Evolutionary conservation across 108 stramenopile species (phyloP).

Genomic region (Discostella pseudostelligera): DNA sequence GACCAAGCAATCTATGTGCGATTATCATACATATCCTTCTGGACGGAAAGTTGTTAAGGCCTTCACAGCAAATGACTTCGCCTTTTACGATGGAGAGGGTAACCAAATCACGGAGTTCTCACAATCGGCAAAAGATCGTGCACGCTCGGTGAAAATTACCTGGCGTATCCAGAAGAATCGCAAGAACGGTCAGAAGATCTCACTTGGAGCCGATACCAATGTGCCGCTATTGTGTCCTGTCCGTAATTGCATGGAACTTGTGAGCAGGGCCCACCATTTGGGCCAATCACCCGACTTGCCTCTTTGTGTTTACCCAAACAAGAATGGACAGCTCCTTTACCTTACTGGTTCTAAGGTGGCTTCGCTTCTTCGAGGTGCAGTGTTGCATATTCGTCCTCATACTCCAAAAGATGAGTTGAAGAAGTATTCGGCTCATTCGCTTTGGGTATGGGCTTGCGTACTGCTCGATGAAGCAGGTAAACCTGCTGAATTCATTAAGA

Average conservation of each 20-base stretch:
- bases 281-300: constrained; percentile 2
- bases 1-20: neutral
- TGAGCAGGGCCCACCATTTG: neutral
- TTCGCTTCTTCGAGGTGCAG: neutral
- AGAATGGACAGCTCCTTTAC: neutral
- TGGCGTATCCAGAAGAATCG: constrained; percentile 21
- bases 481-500: neutral
- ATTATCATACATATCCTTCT: neutral
- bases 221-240: neutral
- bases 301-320: neutral
- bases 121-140: neutral
- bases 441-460: constrained; percentile 17
- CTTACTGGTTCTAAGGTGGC: constrained; percentile 3
- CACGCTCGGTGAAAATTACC: neutral
- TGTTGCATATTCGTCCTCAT: neutral
- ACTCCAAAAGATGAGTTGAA: neutral
- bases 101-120: neutral
- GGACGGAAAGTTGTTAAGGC: constrained; percentile 16
- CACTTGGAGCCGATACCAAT: neutral
- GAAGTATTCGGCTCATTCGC: constrained; percentile 9
- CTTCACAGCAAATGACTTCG: neutral
- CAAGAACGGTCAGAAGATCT: neutral
- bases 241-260: neutral
- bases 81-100: neutral
- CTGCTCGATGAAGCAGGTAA: constrained; percentile 7